These are phyloP conservation scores for Yamadazyma olivae DNA, from an alignment of 805 yeast species.

Conservation along the genomic window DNA sequence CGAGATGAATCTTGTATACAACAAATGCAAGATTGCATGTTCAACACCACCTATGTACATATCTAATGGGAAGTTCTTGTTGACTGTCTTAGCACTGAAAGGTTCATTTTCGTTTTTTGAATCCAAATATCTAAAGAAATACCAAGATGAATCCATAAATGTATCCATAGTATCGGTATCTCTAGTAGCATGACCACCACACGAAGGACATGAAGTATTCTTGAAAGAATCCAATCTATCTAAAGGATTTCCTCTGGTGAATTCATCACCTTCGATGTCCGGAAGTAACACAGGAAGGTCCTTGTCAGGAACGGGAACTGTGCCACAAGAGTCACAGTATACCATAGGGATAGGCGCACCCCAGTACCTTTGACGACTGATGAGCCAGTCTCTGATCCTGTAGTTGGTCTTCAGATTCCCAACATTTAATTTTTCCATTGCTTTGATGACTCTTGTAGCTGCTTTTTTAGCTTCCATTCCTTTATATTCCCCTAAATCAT, in stretches of 20 bases:
- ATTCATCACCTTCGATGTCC: conserved; percentile 47
- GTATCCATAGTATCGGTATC: conserved; percentile 99
- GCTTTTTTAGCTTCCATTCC: conserved; percentile 57
- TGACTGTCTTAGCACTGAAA: conserved; percentile 34
- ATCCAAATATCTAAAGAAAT: conserved; percentile 81
- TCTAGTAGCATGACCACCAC: conserved; percentile 60
- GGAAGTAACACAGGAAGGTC: conserved; percentile 86
- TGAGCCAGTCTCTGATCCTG: conserved; percentile 87
- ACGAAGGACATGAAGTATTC: conserved; percentile 75
- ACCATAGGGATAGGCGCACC: conserved; percentile 97
- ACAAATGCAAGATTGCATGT: conserved; percentile 89
- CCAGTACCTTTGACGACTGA: conserved; percentile 95
- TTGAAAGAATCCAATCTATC: conserved; percentile 65
- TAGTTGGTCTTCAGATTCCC: conserved; percentile 55
- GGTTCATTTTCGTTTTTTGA: conserved; percentile 56
- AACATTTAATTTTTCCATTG: conserved; percentile 29
- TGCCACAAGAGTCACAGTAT: conserved; percentile 83
- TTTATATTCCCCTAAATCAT: conserved; percentile 32
- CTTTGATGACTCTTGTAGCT: conserved; percentile 38
- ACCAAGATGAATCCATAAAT: conserved; percentile 98
- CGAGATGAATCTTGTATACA: conserved; percentile 82
- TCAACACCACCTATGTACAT: conserved; percentile 93
- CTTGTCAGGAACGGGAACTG: conserved; percentile 87
- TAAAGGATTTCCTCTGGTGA: conserved; percentile 63
- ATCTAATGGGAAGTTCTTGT: conserved; percentile 71